Evolutionary conservation across 208 protist genomes (phyloP).

Genomic region (Kentomonas sorsogonicus): DNA sequence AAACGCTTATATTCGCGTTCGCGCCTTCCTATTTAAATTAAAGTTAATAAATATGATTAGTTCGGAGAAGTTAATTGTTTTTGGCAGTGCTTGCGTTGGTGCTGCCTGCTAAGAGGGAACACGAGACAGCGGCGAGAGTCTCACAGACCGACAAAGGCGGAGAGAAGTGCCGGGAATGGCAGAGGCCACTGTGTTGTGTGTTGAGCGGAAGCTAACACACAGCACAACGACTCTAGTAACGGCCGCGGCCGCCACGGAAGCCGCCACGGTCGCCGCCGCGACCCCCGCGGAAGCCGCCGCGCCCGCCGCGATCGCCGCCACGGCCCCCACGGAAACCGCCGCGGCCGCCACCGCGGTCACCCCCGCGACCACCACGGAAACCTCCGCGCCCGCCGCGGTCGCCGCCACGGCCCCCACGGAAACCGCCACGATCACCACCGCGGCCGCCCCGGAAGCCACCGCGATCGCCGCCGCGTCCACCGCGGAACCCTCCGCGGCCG

Average conservation of each 20-base stretch:
- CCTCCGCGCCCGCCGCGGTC: slow-evolving; percentile 29
- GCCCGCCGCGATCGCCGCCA: slow-evolving; percentile 43
- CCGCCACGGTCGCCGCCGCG: slow-evolving; percentile 7
- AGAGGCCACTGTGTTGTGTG: too few relatives aligned
- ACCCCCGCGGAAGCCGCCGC: slow-evolving; percentile 65
- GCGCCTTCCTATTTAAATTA: too few relatives aligned
- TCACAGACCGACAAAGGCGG: too few relatives aligned
- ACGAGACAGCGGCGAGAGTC: too few relatives aligned
- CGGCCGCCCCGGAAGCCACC: slow-evolving; percentile 31
- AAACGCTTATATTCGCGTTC: too few relatives aligned
- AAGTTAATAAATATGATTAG: too few relatives aligned
- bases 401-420: slow-evolving; percentile 39
- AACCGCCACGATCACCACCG: slow-evolving; percentile 28
- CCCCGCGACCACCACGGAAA: slow-evolving; percentile 36
- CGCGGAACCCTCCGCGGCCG: slow-evolving; percentile 36
- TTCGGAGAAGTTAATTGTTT: too few relatives aligned
- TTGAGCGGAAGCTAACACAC: too few relatives aligned
- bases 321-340: slow-evolving; percentile 56
- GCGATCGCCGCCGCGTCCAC: slow-evolving; percentile 27
- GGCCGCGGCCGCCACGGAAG: slow-evolving; percentile 12
- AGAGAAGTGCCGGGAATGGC: too few relatives aligned
- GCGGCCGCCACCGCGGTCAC: slow-evolving; percentile 47
- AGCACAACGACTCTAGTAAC: slow-evolving; percentile 25
- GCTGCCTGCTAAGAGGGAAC: too few relatives aligned
- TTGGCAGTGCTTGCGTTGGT: too few relatives aligned